phyloP scores from a whole-genome alignment of 805 yeast species.

The Metschnikowia sp. region DNA sequence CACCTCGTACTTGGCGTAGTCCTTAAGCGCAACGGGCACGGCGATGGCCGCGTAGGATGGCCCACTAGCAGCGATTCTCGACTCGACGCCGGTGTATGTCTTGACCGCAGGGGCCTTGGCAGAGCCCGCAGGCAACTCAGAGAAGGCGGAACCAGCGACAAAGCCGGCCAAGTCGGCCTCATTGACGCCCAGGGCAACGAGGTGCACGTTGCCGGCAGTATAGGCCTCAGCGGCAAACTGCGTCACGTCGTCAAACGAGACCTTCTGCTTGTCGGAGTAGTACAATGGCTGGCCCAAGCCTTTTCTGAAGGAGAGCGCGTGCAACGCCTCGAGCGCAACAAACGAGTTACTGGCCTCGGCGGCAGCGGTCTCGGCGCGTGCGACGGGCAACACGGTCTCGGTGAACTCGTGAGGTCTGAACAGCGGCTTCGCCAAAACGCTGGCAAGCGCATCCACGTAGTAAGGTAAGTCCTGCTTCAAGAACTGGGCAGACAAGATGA shows the following conservation, averaged over 20 bases:
- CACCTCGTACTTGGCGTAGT: conserved; percentile 64
- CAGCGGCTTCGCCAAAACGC: conserved; percentile 63
- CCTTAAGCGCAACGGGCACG: conserved; percentile 65
- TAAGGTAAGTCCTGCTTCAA: conserved; percentile 86
- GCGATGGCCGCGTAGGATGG: conserved; percentile 76
- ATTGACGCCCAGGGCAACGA: conserved; percentile 71
- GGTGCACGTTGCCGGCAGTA: conserved; percentile 65
- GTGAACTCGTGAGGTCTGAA: conserved; percentile 80
- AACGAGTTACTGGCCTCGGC: conserved; percentile 50
- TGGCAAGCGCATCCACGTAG: conserved; percentile 82
- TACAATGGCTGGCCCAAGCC: conserved; percentile 85
- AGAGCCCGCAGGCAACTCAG: conserved; percentile 60
- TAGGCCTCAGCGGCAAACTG: conserved; percentile 64
- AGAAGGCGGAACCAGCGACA: conserved; percentile 62
- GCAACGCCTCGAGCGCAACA: conserved; percentile 74
- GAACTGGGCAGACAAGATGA: conserved; percentile 77
- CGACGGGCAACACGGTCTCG: conserved; percentile 81
- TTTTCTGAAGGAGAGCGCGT: conserved; percentile 74
- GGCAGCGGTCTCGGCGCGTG: conserved; percentile 56
- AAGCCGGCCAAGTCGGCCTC: conserved; percentile 67
- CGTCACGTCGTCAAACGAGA: conserved; percentile 61
- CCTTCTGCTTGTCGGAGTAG: conserved; percentile 60
- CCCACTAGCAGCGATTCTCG: conserved; percentile 63
- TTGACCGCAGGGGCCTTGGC: conserved; percentile 38
- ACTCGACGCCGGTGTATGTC: conserved; percentile 57